phyloP scores from a whole-genome alignment of 2,329 filamentous ascomycete species.

The Sordariomycetes sp. region DNA sequence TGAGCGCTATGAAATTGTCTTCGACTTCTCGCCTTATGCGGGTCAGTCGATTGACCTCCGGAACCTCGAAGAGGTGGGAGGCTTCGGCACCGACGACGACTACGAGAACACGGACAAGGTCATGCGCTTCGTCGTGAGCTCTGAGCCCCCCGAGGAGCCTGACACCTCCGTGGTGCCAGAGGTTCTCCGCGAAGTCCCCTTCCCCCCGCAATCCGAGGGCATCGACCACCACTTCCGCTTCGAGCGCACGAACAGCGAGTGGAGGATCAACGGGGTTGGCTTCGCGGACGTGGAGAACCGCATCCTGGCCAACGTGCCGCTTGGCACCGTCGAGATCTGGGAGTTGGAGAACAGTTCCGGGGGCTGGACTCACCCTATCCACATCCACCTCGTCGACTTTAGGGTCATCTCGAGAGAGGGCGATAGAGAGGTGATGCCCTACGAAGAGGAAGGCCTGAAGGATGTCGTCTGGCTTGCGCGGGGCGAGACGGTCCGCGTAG shows the following conservation, averaged over 20 bases:
- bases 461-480: slow-evolving; percentile 45
- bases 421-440: slow-evolving; percentile 30
- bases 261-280: slow-evolving; percentile 39
- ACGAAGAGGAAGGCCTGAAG: slow-evolving; percentile 44
- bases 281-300: slow-evolving; percentile 34
- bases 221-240: slow-evolving; percentile 35
- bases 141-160: slow-evolving; percentile 13
- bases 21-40: slow-evolving; percentile 39
- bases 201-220: slow-evolving; percentile 19
- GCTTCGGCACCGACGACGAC: slow-evolving; percentile 32
- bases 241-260: slow-evolving; percentile 28
- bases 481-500: slow-evolving; percentile 37
- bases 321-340: slow-evolving; percentile 37
- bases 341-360: slow-evolving; percentile 36
- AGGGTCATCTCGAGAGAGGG: slow-evolving; percentile 37
- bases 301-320: slow-evolving; percentile 34
- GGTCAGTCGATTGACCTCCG: slow-evolving; percentile 34
- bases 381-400: slow-evolving; percentile 50
- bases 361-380: slow-evolving; percentile 41
- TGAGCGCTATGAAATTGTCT: slow-evolving; percentile 46
- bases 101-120: slow-evolving; percentile 39
- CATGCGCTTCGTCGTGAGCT: slow-evolving; percentile 39
- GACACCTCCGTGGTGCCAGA: slow-evolving; percentile 24
- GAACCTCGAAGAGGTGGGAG: slow-evolving; percentile 12
- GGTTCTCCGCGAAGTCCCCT: slow-evolving; percentile 23